Conservation (phyloP, 2,329 filamentous ascomycete species). For the Magnaporthiopsis incrustans region DNA sequence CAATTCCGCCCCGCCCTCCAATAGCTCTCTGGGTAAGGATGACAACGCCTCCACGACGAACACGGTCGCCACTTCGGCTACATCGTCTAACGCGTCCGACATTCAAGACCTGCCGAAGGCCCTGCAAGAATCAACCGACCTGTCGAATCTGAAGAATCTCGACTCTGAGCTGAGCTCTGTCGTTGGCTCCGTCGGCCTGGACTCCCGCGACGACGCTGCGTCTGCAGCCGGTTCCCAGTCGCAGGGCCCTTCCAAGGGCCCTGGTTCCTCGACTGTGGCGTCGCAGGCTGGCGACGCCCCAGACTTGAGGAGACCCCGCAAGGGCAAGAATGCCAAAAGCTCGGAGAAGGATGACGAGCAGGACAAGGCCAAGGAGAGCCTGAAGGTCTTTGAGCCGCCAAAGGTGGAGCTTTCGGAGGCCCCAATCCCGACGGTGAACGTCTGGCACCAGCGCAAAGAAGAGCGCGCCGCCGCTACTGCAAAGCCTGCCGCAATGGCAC, state of each 20-base stretch:
- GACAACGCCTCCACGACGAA: conserved; percentile 22
- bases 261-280: conserved; percentile 53
- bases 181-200: conserved; percentile 18
- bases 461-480: conserved; percentile 2
- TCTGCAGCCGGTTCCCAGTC: conserved; percentile 11
- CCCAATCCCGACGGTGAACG: conserved; percentile 73
- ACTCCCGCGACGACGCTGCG: conserved; percentile 10
- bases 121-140: conserved; percentile 16
- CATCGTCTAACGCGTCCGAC: conserved; percentile 30
- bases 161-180: conserved; percentile 21
- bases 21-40: conserved; percentile 26
- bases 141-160: conserved; percentile 16
- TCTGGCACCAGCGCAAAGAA: conserved; percentile 67
- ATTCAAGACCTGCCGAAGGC: conserved; percentile 18
- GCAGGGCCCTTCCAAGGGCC: conserved; percentile 22
- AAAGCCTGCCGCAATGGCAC: conserved; percentile 52
- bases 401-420: conserved; percentile 69
- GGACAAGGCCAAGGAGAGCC: conserved; percentile 51
- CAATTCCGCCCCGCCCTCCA: conserved; percentile 23
- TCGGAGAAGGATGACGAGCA: conserved; percentile 44
- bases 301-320: conserved; percentile 54
- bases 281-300: conserved; percentile 62
- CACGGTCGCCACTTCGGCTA: conserved; percentile 20
- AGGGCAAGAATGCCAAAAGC: conserved; percentile 53
- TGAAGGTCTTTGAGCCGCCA: conserved; percentile 30